phyloP scores from a whole-genome alignment of 2,329 filamentous ascomycete genomes.

The Xylariaceae sp. region DNA sequence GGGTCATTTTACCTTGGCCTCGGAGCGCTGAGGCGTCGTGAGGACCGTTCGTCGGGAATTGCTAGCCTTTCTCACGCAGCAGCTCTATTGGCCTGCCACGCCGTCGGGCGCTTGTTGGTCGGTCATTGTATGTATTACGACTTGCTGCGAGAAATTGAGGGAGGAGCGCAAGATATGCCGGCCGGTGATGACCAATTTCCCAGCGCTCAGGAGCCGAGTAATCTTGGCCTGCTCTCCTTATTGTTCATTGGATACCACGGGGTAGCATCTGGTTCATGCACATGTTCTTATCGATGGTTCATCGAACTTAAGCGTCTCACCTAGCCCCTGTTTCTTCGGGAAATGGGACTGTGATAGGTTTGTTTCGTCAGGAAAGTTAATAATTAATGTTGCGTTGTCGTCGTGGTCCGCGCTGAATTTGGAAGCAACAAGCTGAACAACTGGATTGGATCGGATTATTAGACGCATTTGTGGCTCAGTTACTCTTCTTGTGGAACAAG shows the following conservation, averaged over 20 bases:
- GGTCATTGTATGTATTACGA: background rate
- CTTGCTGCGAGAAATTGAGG: conserved; percentile 10
- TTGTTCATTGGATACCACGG: conserved; percentile 22
- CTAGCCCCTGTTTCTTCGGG: conserved; percentile 4
- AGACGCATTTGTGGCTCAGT: conserved; percentile 16
- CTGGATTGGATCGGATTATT: conserved; percentile 26
- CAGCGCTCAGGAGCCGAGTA: conserved; percentile 24
- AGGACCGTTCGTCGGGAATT: conserved; percentile 7
- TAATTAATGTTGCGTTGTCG: background rate
- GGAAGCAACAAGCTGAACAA: conserved; percentile 13
- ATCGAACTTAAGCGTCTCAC: conserved; percentile 24
- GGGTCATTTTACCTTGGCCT: conserved; percentile 12
- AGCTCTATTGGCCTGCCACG: conserved; percentile 3
- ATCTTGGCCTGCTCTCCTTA: conserved; percentile 18
- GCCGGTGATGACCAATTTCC: conserved; percentile 14
- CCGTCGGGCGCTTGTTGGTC: background rate
- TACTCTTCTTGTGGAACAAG: conserved; percentile 17
- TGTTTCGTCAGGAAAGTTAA: conserved; percentile 10
- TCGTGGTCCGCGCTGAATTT: conserved; percentile 1
- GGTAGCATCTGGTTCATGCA: conserved; percentile 24
- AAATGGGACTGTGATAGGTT: conserved; percentile 27
- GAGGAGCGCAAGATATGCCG: conserved; percentile 15
- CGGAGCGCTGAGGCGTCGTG: conserved; percentile 12
- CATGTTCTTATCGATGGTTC: conserved; percentile 23
- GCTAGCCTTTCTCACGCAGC: conserved; percentile 12